These are phyloP conservation scores for Pseudogymnoascus sp. DNA, from an alignment of 2,329 filamentous ascomycete genomes.

Conservation along the genomic window DNA sequence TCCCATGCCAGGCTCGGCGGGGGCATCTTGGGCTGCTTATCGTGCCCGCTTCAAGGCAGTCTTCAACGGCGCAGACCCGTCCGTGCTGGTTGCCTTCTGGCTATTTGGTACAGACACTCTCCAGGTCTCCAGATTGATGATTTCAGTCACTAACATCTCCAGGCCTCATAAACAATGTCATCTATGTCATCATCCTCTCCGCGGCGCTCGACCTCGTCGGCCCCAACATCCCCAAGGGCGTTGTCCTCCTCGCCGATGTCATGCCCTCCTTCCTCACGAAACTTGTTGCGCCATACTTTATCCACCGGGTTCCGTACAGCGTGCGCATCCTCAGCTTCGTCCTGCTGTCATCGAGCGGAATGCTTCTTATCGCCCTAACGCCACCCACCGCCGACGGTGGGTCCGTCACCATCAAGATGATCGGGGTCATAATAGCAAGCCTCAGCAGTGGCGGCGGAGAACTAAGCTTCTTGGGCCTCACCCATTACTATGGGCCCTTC, in stretches of 20 bases:
- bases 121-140: neutral
- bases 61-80: conserved; percentile 60
- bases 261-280: conserved; percentile 85
- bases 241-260: conserved; percentile 89
- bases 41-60: conserved; percentile 55
- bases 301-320: conserved; percentile 76
- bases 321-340: conserved; percentile 69
- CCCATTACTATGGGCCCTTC: conserved; percentile 85
- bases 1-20: conserved; percentile 51
- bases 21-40: conserved; percentile 68
- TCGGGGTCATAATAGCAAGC: conserved; percentile 77
- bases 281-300: conserved; percentile 85
- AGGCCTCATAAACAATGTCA: conserved; percentile 94
- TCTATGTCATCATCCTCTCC: conserved; percentile 94
- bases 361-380: conserved; percentile 81
- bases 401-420: conserved; percentile 67
- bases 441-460: conserved; percentile 82
- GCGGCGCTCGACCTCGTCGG: conserved; percentile 94
- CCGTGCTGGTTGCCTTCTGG: conserved; percentile 81
- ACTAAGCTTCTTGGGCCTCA: conserved; percentile 81
- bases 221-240: conserved; percentile 74
- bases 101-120: conserved; percentile 63
- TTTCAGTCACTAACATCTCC: neutral
- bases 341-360: conserved; percentile 68
- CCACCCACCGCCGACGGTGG: conserved; percentile 50